Conservation (phyloP, 2,329 filamentous ascomycete species). For the Ophiostoma sp. region DNA sequence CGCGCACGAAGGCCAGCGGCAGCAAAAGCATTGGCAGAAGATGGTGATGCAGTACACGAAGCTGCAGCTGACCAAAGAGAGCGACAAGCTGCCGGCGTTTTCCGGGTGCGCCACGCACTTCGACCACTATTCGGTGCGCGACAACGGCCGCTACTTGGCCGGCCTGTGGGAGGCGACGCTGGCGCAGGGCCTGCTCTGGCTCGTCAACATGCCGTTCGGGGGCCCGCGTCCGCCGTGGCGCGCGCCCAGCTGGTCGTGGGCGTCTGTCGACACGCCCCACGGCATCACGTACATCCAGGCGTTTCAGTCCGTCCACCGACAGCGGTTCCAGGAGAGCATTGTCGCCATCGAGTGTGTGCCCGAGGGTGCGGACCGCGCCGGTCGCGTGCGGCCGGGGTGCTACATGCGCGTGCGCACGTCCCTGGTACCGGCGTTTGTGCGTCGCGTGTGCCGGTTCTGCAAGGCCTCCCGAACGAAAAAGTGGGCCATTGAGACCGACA, state of each 20-base stretch:
- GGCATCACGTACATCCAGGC: background rate
- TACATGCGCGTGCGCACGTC: background rate
- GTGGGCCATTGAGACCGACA: background rate
- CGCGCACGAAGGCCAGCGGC: background rate
- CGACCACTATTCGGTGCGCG: background rate
- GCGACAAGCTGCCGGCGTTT: background rate
- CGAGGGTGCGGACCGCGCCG: background rate
- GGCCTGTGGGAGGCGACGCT: background rate
- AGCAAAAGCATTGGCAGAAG: background rate
- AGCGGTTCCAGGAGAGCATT: slow-evolving; percentile 3
- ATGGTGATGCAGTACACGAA: background rate
- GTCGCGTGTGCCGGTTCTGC: background rate
- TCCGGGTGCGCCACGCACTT: slow-evolving; percentile 1
- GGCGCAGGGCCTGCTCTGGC: slow-evolving; percentile 2
- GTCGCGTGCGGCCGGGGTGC: background rate
- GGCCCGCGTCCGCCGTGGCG: background rate
- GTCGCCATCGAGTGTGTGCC: background rate
- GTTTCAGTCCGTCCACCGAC: background rate
- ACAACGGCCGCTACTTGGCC: background rate
- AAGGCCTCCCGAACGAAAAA: background rate
- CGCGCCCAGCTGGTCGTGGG: background rate
- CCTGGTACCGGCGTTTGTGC: background rate
- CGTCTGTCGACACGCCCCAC: background rate
- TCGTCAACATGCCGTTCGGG: background rate
- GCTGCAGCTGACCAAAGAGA: background rate